Conservation (phyloP, 352 stramenopile species). For the Phytophthora niederhauseri region DNA sequence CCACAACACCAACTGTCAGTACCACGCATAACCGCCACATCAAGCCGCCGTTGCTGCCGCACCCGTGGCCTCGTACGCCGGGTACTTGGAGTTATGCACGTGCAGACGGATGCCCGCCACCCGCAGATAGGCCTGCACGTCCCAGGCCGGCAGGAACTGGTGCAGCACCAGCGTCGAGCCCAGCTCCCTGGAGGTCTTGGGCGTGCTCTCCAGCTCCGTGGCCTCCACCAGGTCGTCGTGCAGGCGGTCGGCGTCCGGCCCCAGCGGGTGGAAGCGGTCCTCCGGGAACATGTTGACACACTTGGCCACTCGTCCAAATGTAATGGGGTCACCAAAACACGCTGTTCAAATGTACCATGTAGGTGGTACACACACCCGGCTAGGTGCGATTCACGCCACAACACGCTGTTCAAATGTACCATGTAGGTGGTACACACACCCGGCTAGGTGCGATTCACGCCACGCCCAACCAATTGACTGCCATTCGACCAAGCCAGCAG, state of each 20-base stretch:
- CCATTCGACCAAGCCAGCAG: constrained; percentile 12
- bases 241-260: constrained; percentile 71
- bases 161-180: constrained; percentile 76
- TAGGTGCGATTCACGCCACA: constrained; percentile 35
- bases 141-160: constrained; percentile 86
- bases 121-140: constrained; percentile 86
- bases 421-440: background rate
- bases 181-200: constrained; percentile 74
- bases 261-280: constrained; percentile 82
- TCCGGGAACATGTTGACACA: constrained; percentile 59
- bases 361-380: background rate
- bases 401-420: background rate
- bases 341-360: background rate
- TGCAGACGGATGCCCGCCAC: constrained; percentile 77
- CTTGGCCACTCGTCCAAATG: constrained; percentile 3
- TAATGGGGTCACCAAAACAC: background rate
- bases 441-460: constrained; percentile 33
- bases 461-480: constrained; percentile 31
- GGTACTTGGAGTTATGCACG: constrained; percentile 89
- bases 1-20: background rate
- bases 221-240: constrained; percentile 66
- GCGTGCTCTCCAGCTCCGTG: constrained; percentile 58
- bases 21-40: background rate
- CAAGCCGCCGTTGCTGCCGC: constrained; percentile 4
- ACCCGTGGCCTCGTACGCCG: constrained; percentile 80